These are phyloP conservation scores for Penicillium sp. DNA, from an alignment of 2,329 filamentous ascomycete species.

Conservation along the genomic window DNA sequence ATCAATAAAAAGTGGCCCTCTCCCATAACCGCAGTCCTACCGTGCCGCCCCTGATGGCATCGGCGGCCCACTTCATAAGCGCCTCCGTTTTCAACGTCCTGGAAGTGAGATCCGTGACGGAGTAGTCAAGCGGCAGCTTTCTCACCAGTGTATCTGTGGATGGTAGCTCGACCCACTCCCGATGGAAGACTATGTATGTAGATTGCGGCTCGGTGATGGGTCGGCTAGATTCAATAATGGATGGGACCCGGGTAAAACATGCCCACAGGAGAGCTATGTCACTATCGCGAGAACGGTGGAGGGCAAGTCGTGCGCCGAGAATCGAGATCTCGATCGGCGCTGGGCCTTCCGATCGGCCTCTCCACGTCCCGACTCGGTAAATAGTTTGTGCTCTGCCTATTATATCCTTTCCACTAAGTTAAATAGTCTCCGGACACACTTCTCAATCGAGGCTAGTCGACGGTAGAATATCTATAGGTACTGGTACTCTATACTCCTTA, in stretches of 20 bases:
- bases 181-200: neutral
- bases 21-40: neutral
- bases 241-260: neutral
- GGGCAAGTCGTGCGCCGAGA: conserved; percentile 10
- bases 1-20: neutral
- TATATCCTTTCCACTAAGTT: neutral
- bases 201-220: neutral
- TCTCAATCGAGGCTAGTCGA: neutral
- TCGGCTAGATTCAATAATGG: conserved; percentile 4
- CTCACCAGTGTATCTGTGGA: too few species aligned
- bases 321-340: conserved; percentile 20
- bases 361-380: neutral
- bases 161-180: neutral
- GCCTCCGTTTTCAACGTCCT: conserved; percentile 6
- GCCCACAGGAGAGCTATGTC: neutral
- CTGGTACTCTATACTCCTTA: neutral
- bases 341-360: conserved; percentile 14
- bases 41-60: neutral
- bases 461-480: too few species aligned
- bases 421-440: neutral
- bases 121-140: too few species aligned
- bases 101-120: conserved; percentile 3
- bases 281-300: neutral
- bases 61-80: conserved; percentile 12
- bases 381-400: neutral